These are phyloP conservation scores for Salicornia ramosissima DNA, from an alignment of 148 eudicot species.

Conservation along the genomic window DNA sequence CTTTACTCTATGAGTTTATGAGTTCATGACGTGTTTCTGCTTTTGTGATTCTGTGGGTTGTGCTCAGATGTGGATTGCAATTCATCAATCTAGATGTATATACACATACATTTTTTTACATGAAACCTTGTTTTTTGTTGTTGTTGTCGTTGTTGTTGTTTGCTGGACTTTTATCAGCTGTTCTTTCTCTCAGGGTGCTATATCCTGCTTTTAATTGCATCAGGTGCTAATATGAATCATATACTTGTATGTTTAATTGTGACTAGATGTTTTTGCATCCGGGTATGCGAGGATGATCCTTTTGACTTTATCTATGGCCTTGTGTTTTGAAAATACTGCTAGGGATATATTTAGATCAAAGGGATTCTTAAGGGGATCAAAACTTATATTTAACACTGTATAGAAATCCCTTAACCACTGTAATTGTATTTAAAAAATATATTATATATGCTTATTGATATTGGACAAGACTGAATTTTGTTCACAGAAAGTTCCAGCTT, in stretches of 20 bases:
- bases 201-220: neutral
- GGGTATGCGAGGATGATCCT: neutral
- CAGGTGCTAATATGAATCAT: neutral
- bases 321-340: neutral
- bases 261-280: neutral
- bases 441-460: constrained; percentile 18
- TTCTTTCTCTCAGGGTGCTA: too few relatives aligned
- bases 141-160: too few relatives aligned
- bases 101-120: too few relatives aligned
- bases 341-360: neutral
- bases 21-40: too few relatives aligned
- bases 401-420: neutral
- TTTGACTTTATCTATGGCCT: neutral
- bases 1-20: too few relatives aligned
- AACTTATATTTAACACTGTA: neutral
- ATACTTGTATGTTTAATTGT: too few relatives aligned
- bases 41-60: too few relatives aligned
- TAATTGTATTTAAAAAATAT: neutral
- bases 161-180: too few relatives aligned
- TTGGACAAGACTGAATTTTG: constrained; percentile 27
- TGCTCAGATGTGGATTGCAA: too few relatives aligned
- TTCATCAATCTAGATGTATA: too few relatives aligned
- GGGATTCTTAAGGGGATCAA: neutral
- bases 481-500: constrained; percentile 50
- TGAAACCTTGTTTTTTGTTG: too few relatives aligned